Conservation (phyloP, 2,329 filamentous ascomycete genomes). For the Monilinia laxa region DNA sequence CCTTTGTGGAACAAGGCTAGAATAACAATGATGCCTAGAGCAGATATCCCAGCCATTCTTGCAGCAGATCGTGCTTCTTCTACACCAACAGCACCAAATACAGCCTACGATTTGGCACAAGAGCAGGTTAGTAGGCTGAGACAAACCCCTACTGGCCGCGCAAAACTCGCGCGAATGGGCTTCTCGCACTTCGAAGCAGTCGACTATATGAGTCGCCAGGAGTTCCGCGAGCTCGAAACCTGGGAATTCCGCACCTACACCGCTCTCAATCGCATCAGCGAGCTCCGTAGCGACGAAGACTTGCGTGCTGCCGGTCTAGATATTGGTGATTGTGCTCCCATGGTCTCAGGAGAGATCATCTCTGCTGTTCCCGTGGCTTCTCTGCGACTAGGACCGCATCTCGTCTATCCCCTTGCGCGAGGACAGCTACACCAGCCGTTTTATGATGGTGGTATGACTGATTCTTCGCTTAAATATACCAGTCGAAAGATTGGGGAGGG, state of each 20-base stretch:
- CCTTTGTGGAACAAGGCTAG: constrained; percentile 27
- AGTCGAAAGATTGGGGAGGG: not conserved
- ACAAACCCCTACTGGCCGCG: not conserved
- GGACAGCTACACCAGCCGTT: constrained; percentile 9
- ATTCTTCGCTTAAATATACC: constrained; percentile 12
- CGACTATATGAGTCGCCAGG: constrained; percentile 10
- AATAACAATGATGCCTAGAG: constrained; percentile 28
- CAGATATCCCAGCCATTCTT: constrained; percentile 26
- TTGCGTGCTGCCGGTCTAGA: constrained; percentile 32
- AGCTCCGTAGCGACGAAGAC: constrained; percentile 37
- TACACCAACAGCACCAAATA: not conserved
- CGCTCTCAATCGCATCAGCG: constrained; percentile 32
- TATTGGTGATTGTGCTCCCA: constrained; percentile 26
- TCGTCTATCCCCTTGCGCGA: not conserved
- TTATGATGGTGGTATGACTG: constrained; percentile 4
- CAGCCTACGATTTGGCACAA: not conserved
- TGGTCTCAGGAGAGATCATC: constrained; percentile 31
- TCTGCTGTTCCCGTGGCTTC: constrained; percentile 36
- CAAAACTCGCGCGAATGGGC: not conserved
- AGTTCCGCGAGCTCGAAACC: constrained; percentile 22
- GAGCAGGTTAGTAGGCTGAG: not conserved
- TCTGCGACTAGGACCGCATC: constrained; percentile 34
- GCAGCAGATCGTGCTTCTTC: not conserved
- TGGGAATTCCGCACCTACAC: constrained; percentile 35
- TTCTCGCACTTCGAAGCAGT: constrained; percentile 2